phyloP scores from a whole-genome alignment of 1,139 yeast genomes.

The Groenewaldozyma auringiensis region DNA sequence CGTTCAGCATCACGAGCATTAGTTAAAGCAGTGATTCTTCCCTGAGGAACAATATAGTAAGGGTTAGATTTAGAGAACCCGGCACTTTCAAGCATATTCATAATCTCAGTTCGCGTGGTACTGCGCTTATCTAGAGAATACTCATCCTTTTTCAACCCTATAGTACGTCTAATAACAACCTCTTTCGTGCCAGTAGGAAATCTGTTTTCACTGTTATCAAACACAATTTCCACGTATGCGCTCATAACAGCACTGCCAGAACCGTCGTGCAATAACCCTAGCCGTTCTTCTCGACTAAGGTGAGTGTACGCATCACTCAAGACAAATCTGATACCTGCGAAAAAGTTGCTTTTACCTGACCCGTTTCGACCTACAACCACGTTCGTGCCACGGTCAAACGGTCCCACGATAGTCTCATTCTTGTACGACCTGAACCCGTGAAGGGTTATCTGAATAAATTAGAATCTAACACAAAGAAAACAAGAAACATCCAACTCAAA shows the following conservation, averaged over 20 bases:
- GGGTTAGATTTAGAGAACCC: constrained; percentile 91
- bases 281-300: constrained; percentile 83
- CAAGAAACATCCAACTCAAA: not conserved
- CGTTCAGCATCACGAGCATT: constrained; percentile 85
- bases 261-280: constrained; percentile 73
- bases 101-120: constrained; percentile 73
- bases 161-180: constrained; percentile 72
- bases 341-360: constrained; percentile 92
- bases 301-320: constrained; percentile 85
- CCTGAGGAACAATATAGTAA: constrained; percentile 96
- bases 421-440: constrained; percentile 95
- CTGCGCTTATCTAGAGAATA: constrained; percentile 66
- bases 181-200: constrained; percentile 65
- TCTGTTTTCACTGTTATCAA: constrained; percentile 72
- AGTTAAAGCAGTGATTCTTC: constrained; percentile 71
- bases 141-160: constrained; percentile 89
- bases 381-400: constrained; percentile 73
- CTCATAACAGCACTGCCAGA: constrained; percentile 80
- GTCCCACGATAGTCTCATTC: constrained; percentile 70
- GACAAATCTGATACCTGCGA: constrained; percentile 91
- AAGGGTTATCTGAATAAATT: constrained; percentile 47
- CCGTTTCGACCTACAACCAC: constrained; percentile 94
- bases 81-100: constrained; percentile 80
- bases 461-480: not conserved
- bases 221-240: constrained; percentile 84